These are phyloP conservation scores for Trichophyton mentagrophytes DNA, from an alignment of 2,329 filamentous ascomycete species.

Conservation along the genomic window DNA sequence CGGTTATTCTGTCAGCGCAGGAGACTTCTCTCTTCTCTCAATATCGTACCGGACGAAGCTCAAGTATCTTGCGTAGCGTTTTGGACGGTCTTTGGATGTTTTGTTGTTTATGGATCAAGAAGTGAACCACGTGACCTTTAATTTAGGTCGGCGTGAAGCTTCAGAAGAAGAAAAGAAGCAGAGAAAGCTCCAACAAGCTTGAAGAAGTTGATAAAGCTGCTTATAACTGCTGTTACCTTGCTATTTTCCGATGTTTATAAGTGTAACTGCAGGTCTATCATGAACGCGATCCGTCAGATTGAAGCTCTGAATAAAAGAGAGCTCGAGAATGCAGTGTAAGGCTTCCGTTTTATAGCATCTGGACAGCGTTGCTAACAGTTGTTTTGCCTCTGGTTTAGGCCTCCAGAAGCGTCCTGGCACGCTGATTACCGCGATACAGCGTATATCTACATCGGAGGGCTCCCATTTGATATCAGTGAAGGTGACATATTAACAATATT, in stretches of 20 bases:
- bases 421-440: conserved; percentile 95
- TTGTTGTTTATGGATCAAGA: background rate
- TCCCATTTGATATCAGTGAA: conserved; percentile 85
- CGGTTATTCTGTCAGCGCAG: background rate
- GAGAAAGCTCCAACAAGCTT: background rate
- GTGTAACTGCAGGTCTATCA: conserved; percentile 26
- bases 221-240: background rate
- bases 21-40: background rate
- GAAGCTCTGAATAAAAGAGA: conserved; percentile 89
- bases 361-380: background rate
- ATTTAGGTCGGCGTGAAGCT: background rate
- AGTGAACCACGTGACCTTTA: background rate
- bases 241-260: background rate
- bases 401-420: conserved; percentile 86
- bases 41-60: background rate
- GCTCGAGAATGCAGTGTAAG: conserved; percentile 73
- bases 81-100: background rate
- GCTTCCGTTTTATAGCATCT: conserved; percentile 13
- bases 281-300: conserved; percentile 91
- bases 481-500: conserved; percentile 95
- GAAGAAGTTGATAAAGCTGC: background rate
- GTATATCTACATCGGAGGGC: conserved; percentile 88
- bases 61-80: background rate
- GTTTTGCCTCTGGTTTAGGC: conserved; percentile 34
- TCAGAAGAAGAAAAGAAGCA: background rate